Base-by-base conservation (phyloP, 139 green algal genomes). In the Closterium sp. region DNA sequence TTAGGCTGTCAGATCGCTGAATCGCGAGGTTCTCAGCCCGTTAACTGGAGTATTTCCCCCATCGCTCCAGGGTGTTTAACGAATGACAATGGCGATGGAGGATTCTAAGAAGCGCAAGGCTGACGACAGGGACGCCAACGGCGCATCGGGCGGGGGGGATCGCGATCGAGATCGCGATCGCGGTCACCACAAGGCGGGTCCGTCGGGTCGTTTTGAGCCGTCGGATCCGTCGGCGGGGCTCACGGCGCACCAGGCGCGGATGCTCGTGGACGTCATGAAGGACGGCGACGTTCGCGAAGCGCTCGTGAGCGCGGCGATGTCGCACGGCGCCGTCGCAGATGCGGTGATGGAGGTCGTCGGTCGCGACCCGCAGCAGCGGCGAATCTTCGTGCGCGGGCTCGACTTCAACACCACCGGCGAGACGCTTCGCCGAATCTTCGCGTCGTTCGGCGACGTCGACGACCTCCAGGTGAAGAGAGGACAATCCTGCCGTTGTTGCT, bases 401-500 rank as follows among this genome's bases (percentile, higher is more conserved):
- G 87, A 84, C 55, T 90, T 90, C 33, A 35, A 90, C 23, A 90
- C 87, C 21, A 34, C 81, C 23, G 23, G 9, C 21, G 87, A 90
- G 28, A 90, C 87, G 23, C 87, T 90, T 28, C 43, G 33, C 34
- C 32, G 23, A 28, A 35, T 64, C 32, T 90, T 90, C 81, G 21
- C 1, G 28, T 28, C 43, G 1, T 64, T 84, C 81, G 87, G 87
- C 33, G 21, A 87, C 33, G 81, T 90, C 3, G 87, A 90, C 16
- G 87, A 90, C 32, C 32, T 34, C 12, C 34, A 36, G 87, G 87
- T 76, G 12, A 76, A 19, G 55, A 76, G 23, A 19, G 55, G 43
- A 16, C 19, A 16, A n/a, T n/a, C n/a, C n/a, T n/a, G n/a, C n/a
- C n/a, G n/a, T n/a, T n/a, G n/a, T n/a, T n/a, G n/a, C n/a, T n/a